Evolutionary conservation across 768 basidiomycete species (phyloP).

Genomic region (Kwoniella mangroviensis): DNA sequence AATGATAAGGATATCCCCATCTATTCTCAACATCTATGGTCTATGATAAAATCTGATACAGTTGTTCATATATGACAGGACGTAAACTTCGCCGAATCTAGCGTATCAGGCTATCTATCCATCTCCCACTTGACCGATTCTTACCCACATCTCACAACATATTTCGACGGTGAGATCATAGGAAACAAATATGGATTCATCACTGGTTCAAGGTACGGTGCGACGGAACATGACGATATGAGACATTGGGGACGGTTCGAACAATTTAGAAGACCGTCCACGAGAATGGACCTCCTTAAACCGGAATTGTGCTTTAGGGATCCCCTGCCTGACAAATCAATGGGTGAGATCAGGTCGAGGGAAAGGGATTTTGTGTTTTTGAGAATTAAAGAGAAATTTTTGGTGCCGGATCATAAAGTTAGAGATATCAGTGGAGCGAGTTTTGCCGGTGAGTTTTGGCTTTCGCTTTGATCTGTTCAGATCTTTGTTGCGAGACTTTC

Average conservation of each 20-base stretch:
- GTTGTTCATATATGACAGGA: too few species aligned
- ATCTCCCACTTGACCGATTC: conserved; percentile 92
- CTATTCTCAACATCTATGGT: not conserved
- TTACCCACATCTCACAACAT: conserved; percentile 94
- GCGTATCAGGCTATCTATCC: conserved; percentile 86
- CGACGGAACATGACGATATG: conserved; percentile 86
- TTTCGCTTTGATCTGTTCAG: not conserved
- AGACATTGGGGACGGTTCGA: conserved; percentile 94
- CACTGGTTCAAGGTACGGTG: conserved; percentile 67
- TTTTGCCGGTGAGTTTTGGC: conserved; percentile 76
- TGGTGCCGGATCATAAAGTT: conserved; percentile 92
- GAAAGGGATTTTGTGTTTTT: conserved; percentile 71
- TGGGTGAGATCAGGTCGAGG: conserved; percentile 31
- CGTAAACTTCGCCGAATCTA: conserved; percentile 83
- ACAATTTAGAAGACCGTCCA: conserved; percentile 76
- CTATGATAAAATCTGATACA: conserved; percentile 1
- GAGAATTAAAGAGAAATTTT: conserved; percentile 95
- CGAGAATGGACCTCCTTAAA: conserved; percentile 72
- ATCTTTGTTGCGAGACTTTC: not conserved
- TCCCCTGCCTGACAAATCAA: conserved; percentile 38
- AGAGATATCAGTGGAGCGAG: conserved; percentile 93
- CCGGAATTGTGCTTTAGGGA: conserved; percentile 76
- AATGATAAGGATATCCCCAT: too few species aligned
- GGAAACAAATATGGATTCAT: conserved; percentile 87
- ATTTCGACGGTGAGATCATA: conserved; percentile 95